Evolutionary conservation across 805 yeast species (phyloP).

Genomic region (Nakazawaea populi): DNA sequence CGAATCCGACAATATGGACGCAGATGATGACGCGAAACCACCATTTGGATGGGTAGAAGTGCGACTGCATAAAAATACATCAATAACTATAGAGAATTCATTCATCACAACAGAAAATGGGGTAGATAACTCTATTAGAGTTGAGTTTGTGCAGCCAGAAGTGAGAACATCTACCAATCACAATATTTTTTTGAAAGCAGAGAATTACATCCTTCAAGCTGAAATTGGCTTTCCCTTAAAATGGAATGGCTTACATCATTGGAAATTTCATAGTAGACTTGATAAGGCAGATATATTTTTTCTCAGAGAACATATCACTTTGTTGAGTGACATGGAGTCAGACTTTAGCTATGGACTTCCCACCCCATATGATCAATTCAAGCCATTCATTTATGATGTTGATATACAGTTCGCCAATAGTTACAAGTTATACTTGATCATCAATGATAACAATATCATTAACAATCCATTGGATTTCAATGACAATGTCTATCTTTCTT

Average conservation of each 20-base stretch:
- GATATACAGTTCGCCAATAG: slow-evolving; percentile 50
- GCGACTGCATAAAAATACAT: slow-evolving; percentile 49
- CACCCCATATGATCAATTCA: slow-evolving; percentile 66
- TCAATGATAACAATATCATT: slow-evolving; percentile 83
- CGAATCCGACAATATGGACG: background rate
- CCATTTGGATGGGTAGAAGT: slow-evolving; percentile 94
- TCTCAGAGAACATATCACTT: slow-evolving; percentile 74
- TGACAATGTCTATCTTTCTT: slow-evolving; percentile 71
- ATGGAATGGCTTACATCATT: slow-evolving; percentile 77
- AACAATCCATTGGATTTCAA: slow-evolving; percentile 82
- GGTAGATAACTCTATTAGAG: slow-evolving; percentile 41
- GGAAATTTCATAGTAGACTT: slow-evolving; percentile 57
- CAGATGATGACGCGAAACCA: slow-evolving; percentile 30
- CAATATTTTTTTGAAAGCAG: slow-evolving; percentile 64
- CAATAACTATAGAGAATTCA: slow-evolving; percentile 38
- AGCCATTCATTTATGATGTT: slow-evolving; percentile 62
- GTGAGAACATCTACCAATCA: slow-evolving; percentile 84
- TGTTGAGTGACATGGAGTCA: slow-evolving; percentile 62
- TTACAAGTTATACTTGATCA: slow-evolving; percentile 64
- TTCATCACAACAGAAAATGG: slow-evolving; percentile 52
- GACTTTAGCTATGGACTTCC: slow-evolving; percentile 77
- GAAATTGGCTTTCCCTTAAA: slow-evolving; percentile 64
- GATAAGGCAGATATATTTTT: slow-evolving; percentile 53
- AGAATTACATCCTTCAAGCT: slow-evolving; percentile 46
- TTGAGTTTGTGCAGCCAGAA: slow-evolving; percentile 50